Evolutionary conservation across 768 basidiomycete genomes (phyloP).

Genomic region (Podaxis rugospora): DNA sequence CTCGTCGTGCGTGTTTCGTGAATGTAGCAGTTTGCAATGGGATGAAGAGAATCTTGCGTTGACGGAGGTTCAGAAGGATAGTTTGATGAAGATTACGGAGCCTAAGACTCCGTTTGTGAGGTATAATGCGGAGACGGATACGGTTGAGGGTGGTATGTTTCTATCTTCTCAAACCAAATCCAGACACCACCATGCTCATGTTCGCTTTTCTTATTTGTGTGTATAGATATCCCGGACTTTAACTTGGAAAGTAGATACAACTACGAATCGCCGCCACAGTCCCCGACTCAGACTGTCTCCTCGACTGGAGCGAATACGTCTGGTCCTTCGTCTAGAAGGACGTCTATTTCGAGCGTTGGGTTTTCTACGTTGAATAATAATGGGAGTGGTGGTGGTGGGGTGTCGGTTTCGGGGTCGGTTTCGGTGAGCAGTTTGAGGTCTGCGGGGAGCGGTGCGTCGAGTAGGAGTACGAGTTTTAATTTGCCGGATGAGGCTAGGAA

Average conservation of each 20-base stretch:
- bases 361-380: not conserved
- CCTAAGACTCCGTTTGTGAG: constrained; percentile 96
- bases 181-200: not conserved
- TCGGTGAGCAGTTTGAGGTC: constrained; percentile 45
- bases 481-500: constrained; percentile 66
- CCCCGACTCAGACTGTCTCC: constrained; percentile 36
- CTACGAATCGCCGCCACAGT: constrained; percentile 25
- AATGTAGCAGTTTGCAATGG: constrained; percentile 74
- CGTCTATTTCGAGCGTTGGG: constrained; percentile 61
- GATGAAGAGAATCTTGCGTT: constrained; percentile 91
- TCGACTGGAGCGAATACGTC: constrained; percentile 60
- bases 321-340: constrained; percentile 67
- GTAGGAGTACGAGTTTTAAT: constrained; percentile 82
- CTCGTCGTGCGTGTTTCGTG: constrained; percentile 4
- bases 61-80: constrained; percentile 93
- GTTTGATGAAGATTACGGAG: constrained; percentile 97
- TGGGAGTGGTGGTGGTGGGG: constrained; percentile 29
- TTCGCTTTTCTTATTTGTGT: not conserved
- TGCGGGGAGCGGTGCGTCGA: constrained; percentile 51
- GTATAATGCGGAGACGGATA: constrained; percentile 84
- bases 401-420: constrained; percentile 35
- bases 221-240: constrained; percentile 77
- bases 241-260: constrained; percentile 47
- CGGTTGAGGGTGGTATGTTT: constrained; percentile 72
- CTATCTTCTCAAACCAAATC: not conserved